Percentiles rank a stretch among this genome's conserved stretches.
Evolutionary conservation across 1,284 basidiomycete genomes (phyloP).

Genomic region (Trametes polyzona): DNA sequence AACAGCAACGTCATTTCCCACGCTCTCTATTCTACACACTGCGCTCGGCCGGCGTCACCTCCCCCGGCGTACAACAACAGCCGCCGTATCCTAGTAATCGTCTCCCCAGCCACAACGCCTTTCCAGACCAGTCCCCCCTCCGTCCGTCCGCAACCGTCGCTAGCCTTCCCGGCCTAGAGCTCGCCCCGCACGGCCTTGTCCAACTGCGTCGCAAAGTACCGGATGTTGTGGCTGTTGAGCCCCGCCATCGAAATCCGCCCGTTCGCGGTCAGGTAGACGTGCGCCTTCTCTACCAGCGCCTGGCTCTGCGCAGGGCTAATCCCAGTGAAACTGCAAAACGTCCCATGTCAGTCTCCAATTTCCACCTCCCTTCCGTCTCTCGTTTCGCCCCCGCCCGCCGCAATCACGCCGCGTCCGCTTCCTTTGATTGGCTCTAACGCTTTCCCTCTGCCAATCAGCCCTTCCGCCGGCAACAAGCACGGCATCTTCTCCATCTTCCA

Average conservation of each 20-base stretch:
- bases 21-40: conserved; percentile 20
- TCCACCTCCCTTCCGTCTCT: conserved; percentile 9
- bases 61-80: not conserved
- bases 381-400: conserved; percentile 2
- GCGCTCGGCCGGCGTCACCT: not conserved
- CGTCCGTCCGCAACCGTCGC: not conserved
- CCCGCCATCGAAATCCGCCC: conserved; percentile 90
- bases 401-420: conserved; percentile 9
- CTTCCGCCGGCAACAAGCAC: conserved; percentile 16
- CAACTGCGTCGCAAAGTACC: conserved; percentile 76
- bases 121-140: not conserved
- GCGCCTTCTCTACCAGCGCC: conserved; percentile 74
- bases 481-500: conserved; percentile 8
- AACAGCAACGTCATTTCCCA: conserved; percentile 33
- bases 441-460: conserved; percentile 20
- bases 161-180: conserved; percentile 35
- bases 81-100: conserved; percentile 1
- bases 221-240: conserved; percentile 74
- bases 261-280: conserved; percentile 88
- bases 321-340: conserved; percentile 73
- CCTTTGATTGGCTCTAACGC: conserved; percentile 21
- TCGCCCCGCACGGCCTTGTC: conserved; percentile 71
- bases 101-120: not conserved
- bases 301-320: conserved; percentile 72
- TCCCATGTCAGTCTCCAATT: conserved; percentile 7